Conservation (phyloP, 2,329 filamentous ascomycete genomes). For the Neofusicoccum ribis region DNA sequence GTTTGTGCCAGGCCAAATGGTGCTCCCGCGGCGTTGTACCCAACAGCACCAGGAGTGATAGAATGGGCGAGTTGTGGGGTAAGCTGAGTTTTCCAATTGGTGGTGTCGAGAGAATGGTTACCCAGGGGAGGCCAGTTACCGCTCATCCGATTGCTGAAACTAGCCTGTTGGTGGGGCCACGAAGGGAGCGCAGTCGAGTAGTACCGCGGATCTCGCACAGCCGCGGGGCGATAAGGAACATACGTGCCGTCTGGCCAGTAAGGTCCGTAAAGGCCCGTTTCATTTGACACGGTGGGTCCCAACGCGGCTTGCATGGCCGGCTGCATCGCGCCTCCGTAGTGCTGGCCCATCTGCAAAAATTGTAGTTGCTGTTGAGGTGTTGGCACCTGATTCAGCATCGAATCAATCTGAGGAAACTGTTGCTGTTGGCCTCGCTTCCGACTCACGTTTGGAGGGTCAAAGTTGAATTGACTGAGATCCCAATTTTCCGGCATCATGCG, state of each 20-base stretch:
- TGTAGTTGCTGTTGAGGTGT: constrained; percentile 58
- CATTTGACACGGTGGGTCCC: constrained; percentile 43
- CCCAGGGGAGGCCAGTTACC: constrained; percentile 29
- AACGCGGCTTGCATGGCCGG: constrained; percentile 36
- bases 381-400: constrained; percentile 60
- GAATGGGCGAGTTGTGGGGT: neutral
- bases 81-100: constrained; percentile 6
- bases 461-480: constrained; percentile 6
- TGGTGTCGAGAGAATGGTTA: constrained; percentile 17
- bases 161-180: constrained; percentile 34
- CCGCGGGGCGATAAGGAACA: constrained; percentile 42
- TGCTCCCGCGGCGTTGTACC: constrained; percentile 2
- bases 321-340: constrained; percentile 34
- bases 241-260: constrained; percentile 45
- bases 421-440: constrained; percentile 46
- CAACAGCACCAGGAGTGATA: constrained; percentile 1
- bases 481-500: neutral
- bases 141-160: constrained; percentile 24
- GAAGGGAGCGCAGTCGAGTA: constrained; percentile 32
- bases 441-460: constrained; percentile 16
- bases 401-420: constrained; percentile 57
- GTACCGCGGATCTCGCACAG: constrained; percentile 41
- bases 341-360: constrained; percentile 45
- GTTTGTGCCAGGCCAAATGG: neutral
- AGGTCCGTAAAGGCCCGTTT: constrained; percentile 41